These are phyloP conservation scores for Cardiospermum halicacabum DNA, from an alignment of 345 rosid species.

Conservation along the genomic window DNA sequence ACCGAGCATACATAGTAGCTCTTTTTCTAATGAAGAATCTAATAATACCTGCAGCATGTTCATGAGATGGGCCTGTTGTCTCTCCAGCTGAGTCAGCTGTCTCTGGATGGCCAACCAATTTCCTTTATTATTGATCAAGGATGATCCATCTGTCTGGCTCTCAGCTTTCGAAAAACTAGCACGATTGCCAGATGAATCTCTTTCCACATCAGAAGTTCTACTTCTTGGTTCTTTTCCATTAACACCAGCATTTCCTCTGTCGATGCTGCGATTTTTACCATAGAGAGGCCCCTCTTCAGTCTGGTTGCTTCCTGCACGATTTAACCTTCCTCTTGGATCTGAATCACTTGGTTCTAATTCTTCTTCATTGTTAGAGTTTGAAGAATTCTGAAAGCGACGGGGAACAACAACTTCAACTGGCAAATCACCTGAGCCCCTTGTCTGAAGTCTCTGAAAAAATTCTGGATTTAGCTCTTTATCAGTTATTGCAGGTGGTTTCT, in stretches of 20 bases:
- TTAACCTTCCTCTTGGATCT: constrained; percentile 45
- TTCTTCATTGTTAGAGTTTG: constrained; percentile 55
- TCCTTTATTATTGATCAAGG: constrained; percentile 68
- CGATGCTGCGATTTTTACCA: constrained; percentile 15
- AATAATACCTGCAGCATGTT: constrained; percentile 83
- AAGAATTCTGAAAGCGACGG: constrained; percentile 53
- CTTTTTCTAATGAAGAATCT: constrained; percentile 13
- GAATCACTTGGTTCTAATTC: constrained; percentile 45
- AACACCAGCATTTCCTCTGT: constrained; percentile 33
- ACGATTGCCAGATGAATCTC: constrained; percentile 52
- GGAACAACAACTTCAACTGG: constrained; percentile 95
- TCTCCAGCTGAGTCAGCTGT: constrained; percentile 85
- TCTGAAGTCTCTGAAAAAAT: constrained; percentile 90
- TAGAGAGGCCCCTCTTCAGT: constrained; percentile 25
- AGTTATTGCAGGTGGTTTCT: constrained; percentile 72
- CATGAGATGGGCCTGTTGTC: constrained; percentile 90
- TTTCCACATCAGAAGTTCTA: constrained; percentile 48
- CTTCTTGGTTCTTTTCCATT: constrained; percentile 50
- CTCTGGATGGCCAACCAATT: constrained; percentile 97
- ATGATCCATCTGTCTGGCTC: constrained; percentile 73
- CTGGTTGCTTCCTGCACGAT: constrained; percentile 36
- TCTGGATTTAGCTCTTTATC: constrained; percentile 91
- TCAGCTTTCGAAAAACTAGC: constrained; percentile 55
- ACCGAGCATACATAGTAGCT: constrained; percentile 14
- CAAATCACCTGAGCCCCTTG: constrained; percentile 68